Base-by-base conservation (phyloP, 2,329 filamentous ascomycete genomes). In the Fusarium luffae region DNA sequence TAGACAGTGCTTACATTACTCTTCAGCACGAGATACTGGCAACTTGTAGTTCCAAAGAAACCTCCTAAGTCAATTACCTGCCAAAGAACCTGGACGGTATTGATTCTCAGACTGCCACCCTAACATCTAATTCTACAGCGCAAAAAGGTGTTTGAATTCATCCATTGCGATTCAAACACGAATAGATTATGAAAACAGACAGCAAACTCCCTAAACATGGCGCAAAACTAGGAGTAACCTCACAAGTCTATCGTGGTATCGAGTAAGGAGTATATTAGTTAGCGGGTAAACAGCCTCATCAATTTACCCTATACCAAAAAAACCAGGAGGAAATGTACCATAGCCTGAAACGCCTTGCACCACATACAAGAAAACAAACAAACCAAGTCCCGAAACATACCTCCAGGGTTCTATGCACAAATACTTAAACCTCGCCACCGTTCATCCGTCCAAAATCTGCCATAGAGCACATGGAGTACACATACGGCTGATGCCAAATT, bases 251-350 rank as follows among this genome's bases (percentile, higher is more conserved):
- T 37, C 34, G 18, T 37, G 18, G 9, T n/a, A 37, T 37, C 18
- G 1, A 23, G 14, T 27, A 10, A 21, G 18, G 23, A 51, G 32
- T 25, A 51, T 25, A 13, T 19, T 40, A 27, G 11, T 23, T 28
- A 16, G 25, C 10, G n/a, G 12, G 18, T 13, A 27, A 16, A 51
- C 18, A 42, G 9, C 8, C 21, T 49, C 9, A 12, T 19, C 21
- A 21, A 48, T 43, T 68, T 69, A 70, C 59, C 68, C 68, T 70
- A 65, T 48, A 70, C 43, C 23, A 54, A 28, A 5, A 19, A 34
- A 44, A 25, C 12, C 18, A 4, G 18, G 11, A 41, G 19, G 16
- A 14, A 10, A 47, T 27, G 32, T 32, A 27, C 42, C 28, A 9
- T 34, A 41, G 59, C 37, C 34, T 59, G 13, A 49, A 71, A 65